Conservation (phyloP, 768 basidiomycete species). For the Calocera cornea region DNA sequence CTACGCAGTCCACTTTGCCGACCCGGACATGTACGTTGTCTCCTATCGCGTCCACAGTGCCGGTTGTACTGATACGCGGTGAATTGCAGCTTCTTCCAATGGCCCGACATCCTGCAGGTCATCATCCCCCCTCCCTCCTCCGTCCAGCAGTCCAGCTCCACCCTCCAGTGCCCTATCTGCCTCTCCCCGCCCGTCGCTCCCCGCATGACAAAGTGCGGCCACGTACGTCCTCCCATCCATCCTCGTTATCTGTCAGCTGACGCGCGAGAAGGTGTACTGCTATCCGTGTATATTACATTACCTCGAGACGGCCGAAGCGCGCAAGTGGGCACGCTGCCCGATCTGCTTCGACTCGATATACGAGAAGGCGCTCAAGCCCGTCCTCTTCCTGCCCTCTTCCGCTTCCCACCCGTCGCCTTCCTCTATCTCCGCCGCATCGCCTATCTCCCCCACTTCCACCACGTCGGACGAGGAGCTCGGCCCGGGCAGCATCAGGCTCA, state of each 20-base stretch:
- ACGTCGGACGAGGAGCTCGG: background rate
- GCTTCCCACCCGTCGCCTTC: background rate
- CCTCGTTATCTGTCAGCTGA: background rate
- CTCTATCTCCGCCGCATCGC: background rate
- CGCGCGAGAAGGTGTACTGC: conserved; percentile 61
- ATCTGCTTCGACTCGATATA: conserved; percentile 92
- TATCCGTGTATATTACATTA: conserved; percentile 90
- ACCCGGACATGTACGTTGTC: conserved; percentile 78
- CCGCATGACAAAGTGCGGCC: conserved; percentile 93
- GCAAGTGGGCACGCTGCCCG: conserved; percentile 84
- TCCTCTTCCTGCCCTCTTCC: conserved; percentile 39
- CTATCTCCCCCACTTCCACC: background rate
- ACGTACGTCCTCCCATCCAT: conserved; percentile 45
- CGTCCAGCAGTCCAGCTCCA: conserved; percentile 29
- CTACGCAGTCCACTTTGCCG: conserved; percentile 91
- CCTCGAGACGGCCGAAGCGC: conserved; percentile 63
- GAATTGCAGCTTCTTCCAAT: conserved; percentile 79
- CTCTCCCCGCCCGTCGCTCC: conserved; percentile 79
- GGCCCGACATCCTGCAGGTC: conserved; percentile 90
- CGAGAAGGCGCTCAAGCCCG: conserved; percentile 79
- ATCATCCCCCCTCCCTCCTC: conserved; percentile 77
- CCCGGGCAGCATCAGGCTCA: conserved; percentile 48
- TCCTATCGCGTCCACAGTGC: conserved; percentile 6
- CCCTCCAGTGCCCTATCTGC: conserved; percentile 77
- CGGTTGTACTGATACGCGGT: conserved; percentile 6